Base-by-base conservation (phyloP, 306 rosid species). In the Casuarina cunninghamiana region DNA sequence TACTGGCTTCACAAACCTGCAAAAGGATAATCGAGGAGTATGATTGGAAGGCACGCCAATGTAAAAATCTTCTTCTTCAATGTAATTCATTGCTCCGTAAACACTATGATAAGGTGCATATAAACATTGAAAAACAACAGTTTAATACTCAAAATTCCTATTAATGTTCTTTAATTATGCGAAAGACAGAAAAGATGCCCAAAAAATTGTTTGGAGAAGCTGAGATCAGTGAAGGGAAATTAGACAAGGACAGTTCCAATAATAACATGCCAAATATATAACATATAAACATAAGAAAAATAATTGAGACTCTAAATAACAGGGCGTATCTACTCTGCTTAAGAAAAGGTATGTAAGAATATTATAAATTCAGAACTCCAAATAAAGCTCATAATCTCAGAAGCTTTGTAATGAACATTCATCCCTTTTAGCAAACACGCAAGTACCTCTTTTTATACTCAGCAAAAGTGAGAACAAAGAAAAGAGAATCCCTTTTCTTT, bases 1-100 rank as follows among this genome's bases (percentile, higher is more conserved):
- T 21, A 97, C 43, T 10, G 98, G 98, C 87, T 97, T 90, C 70
- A 92, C 98, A 63, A 94, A 94, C 89, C 97, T 94, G 87, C 46
- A 82, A 78, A 78, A 80, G 77, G 76, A 70, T 81, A 51, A 77
- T 21, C 55, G 74, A 69, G 62, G 75, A 6, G 69, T 63, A 41
- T 57, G 67, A 69, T 0, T 35, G 15, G 51, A 66, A 69, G 19
- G 53, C 19, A 67, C 43, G 61, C 42, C 69, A 75, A 55, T 54
- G 51, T 45, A 3, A 60, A 76, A 46, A 70, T 10, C 37, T 41
- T 48, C 51, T n/a, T n/a, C 26, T 21, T 21, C 26, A 21, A 58
- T 15, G 19, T 60, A 67, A 9, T 57, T 19, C 61, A 45, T 55
- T 39, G 49, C 73, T 76, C 55, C 50, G n/a, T 7, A 46, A 46